Evolutionary conservation across 371 early-diverging fungal species (phyloP), one percentile per base, ranked within the genome.

Genomic region (Lichtheimia ornata): DNA sequence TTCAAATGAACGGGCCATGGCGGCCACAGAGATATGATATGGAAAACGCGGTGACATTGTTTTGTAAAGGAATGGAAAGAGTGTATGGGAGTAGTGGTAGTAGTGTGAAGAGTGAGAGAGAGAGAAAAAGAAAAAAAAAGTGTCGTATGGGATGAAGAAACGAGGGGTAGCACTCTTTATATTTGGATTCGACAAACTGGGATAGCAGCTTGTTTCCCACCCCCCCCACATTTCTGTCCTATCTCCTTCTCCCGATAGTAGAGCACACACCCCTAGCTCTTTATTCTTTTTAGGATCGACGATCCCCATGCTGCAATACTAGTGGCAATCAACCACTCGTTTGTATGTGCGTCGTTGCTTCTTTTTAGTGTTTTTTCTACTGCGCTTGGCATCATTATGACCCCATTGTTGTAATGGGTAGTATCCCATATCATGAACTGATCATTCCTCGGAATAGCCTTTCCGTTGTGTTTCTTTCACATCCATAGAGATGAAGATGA

Each of bases 201-300:
- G 28, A 11, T 35, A 35, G 11, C 35, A 9, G 35, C 35, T 35
- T 35, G 35, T 35, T 35, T 35, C 35, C 35, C 35, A 35, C 35
- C 35, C 35, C 47, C 22, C 47, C 47, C 47, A 18, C 47, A 18
- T 47, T 47, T 47, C 47, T 22, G n/a, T 47, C 22, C 47, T 22
- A 18, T 22, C 47, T 18, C 47, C 47, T 18, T 4, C 45, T 18
- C 45, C 45, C 45, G 11, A 45, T 45, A 28, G 28, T 5, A 28
- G 5, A 28, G 28, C 1, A 4, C 4, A 28, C 28, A 4, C 28
- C 28, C 28, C 28, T 28, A 28, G 0, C 28, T 28, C 28, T 28
- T 9, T 35, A 35, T 47, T 47, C 47, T 47, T 47, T 47, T 17
- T 17, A 47, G 47, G 47, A 47, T n/a, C 47, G n/a, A 47, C 47